Evolutionary conservation across 768 basidiomycete genomes (phyloP).

Genomic region (Calocera viscosa): DNA sequence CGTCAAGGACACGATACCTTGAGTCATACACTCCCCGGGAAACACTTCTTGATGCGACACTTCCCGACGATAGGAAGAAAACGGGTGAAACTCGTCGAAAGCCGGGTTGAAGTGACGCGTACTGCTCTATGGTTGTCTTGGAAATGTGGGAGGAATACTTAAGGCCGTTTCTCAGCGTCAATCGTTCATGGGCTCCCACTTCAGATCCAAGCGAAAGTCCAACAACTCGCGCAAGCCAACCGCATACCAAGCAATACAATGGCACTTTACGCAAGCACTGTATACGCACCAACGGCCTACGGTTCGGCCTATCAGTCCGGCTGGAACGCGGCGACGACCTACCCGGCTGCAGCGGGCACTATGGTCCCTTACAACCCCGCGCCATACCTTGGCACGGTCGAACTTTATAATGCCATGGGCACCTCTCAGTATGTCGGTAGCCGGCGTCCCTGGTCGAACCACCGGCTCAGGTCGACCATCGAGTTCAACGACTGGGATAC

Average conservation of each 20-base stretch:
- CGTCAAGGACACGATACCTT: neutral
- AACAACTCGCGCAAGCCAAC: neutral
- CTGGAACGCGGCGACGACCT: neutral
- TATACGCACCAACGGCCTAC: neutral
- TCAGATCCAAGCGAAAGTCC: neutral
- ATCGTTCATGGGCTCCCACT: no score
- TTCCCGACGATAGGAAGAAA: neutral
- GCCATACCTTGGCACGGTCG: neutral
- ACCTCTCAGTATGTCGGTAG: neutral
- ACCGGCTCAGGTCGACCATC: neutral
- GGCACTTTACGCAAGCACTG: neutral
- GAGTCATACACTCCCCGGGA: neutral
- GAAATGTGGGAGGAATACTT: no score
- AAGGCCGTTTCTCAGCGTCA: no score
- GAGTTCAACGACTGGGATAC: conserved; percentile 4
- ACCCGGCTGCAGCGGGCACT: neutral
- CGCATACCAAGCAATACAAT: neutral
- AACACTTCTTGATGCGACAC: neutral
- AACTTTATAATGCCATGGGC: neutral
- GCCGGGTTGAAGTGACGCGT: neutral
- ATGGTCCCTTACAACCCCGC: neutral
- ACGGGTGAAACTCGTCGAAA: neutral
- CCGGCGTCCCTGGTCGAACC: neutral
- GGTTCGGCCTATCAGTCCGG: neutral
- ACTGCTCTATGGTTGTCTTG: no score